Evolutionary conservation across 2,329 filamentous ascomycete species (phyloP).

Genomic region (Phoma herbarum): DNA sequence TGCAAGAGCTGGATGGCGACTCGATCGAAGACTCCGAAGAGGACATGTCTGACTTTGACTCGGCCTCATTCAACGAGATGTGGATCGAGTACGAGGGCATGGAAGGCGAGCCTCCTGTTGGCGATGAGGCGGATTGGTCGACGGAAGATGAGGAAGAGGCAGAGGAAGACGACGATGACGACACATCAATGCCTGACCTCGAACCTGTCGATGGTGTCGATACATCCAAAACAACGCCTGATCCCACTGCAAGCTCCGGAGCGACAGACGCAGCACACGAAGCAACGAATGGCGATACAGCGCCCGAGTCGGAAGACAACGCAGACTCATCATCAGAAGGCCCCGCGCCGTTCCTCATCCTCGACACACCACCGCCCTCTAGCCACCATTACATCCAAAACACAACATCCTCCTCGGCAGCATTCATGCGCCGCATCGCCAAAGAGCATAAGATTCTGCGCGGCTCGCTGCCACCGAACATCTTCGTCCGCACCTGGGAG

Average conservation of each 20-base stretch:
- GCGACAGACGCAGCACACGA: conserved; percentile 20
- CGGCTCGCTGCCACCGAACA: conserved; percentile 62
- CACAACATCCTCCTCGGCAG: conserved; percentile 52
- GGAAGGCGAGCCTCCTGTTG: conserved; percentile 42
- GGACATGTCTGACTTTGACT: conserved; percentile 42
- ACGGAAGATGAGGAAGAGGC: conserved; percentile 50
- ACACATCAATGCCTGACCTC: conserved; percentile 43
- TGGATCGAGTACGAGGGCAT: conserved; percentile 52
- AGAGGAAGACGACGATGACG: conserved; percentile 46
- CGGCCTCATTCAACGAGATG: conserved; percentile 48
- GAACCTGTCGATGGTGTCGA: conserved; percentile 29
- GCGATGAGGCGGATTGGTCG: conserved; percentile 49
- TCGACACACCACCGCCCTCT: conserved; percentile 46
- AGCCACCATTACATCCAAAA: conserved; percentile 53
- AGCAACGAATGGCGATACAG: conserved; percentile 5
- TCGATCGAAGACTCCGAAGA: conserved; percentile 47
- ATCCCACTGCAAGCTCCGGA: conserved; percentile 35
- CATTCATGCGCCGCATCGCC: conserved; percentile 59
- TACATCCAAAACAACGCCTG: conserved; percentile 50
- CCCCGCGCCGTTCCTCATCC: conserved; percentile 45
- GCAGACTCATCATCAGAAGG: conserved; percentile 17
- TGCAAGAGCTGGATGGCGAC: conserved; percentile 37
- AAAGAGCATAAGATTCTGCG: conserved; percentile 68
- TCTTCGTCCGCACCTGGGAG: conserved; percentile 69
- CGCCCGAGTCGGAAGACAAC: conserved; percentile 19